Evolutionary conservation across 2,329 filamentous ascomycete genomes (phyloP).

Genomic region (Alternaria triticina): DNA sequence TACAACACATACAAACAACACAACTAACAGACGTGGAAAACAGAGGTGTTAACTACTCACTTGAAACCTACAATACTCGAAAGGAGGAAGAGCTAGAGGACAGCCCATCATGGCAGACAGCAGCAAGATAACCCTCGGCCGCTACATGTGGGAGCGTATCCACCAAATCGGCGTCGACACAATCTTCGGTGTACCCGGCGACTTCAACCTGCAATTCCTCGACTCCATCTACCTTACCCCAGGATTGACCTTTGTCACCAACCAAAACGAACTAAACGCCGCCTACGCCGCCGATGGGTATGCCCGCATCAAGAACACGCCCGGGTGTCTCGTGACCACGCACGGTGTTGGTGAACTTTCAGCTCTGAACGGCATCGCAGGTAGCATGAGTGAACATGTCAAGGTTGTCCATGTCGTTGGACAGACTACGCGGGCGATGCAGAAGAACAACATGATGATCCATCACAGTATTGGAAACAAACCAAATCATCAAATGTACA

Average conservation of each 20-base stretch:
- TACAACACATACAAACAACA: not conserved
- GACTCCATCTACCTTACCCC: slow-evolving; percentile 51
- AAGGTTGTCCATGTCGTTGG: slow-evolving; percentile 56
- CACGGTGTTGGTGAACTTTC: slow-evolving; percentile 64
- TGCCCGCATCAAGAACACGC: slow-evolving; percentile 59
- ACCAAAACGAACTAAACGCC: slow-evolving; percentile 65
- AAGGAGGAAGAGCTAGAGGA: not conserved
- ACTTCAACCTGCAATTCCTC: slow-evolving; percentile 55
- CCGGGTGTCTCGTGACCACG: slow-evolving; percentile 61
- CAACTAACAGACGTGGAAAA: not conserved
- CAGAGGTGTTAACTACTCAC: not conserved
- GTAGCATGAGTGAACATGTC: slow-evolving; percentile 52
- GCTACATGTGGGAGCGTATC: slow-evolving; percentile 53
- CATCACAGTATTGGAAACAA: slow-evolving; percentile 53
- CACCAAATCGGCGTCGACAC: slow-evolving; percentile 50
- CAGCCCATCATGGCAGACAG: slow-evolving; percentile 2
- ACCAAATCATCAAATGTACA: slow-evolving; percentile 53
- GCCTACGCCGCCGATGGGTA: slow-evolving; percentile 66
- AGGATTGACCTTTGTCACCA: slow-evolving; percentile 57
- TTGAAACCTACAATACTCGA: not conserved
- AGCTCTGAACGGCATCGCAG: slow-evolving; percentile 55
- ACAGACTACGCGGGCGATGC: slow-evolving; percentile 52
- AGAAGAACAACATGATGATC: slow-evolving; percentile 53
- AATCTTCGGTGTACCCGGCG: slow-evolving; percentile 54
- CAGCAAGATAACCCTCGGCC: slow-evolving; percentile 48